These are phyloP conservation scores for Cajanus cajan DNA, from an alignment of 306 rosid species.

Conservation along the genomic window DNA sequence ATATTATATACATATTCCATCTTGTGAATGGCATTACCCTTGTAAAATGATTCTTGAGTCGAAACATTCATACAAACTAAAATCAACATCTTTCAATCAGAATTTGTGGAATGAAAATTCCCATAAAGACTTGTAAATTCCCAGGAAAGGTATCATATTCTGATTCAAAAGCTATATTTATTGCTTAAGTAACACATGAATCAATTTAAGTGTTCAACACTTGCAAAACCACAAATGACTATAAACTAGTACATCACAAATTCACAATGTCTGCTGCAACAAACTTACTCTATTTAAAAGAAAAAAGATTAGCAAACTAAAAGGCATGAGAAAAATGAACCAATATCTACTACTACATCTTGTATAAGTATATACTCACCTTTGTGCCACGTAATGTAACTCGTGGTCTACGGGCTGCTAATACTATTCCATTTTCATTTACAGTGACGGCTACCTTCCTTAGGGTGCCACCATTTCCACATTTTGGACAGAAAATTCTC, in stretches of 20 bases:
- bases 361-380: conserved; percentile 41
- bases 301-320: neutral
- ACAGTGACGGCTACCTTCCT: conserved; percentile 98
- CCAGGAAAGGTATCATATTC: neutral
- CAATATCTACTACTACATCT: neutral
- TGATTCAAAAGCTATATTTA: neutral
- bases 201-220: conserved; percentile 3
- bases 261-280: neutral
- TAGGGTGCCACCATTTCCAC: conserved; percentile 98
- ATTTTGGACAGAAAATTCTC: conserved; percentile 88
- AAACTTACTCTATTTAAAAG: neutral
- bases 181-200: neutral
- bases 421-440: conserved; percentile 83
- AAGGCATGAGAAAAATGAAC: neutral
- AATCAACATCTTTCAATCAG: conserved; percentile 12
- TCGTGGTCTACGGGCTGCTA: conserved; percentile 75
- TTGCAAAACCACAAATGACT: neutral
- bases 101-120: neutral
- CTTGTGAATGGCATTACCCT: neutral
- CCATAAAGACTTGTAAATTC: neutral
- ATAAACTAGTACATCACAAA: neutral
- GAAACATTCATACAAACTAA: neutral
- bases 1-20: neutral
- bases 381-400: conserved; percentile 87
- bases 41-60: neutral